phyloP scores from a whole-genome alignment of 805 yeast species.

The Debaryomyces castellii region DNA sequence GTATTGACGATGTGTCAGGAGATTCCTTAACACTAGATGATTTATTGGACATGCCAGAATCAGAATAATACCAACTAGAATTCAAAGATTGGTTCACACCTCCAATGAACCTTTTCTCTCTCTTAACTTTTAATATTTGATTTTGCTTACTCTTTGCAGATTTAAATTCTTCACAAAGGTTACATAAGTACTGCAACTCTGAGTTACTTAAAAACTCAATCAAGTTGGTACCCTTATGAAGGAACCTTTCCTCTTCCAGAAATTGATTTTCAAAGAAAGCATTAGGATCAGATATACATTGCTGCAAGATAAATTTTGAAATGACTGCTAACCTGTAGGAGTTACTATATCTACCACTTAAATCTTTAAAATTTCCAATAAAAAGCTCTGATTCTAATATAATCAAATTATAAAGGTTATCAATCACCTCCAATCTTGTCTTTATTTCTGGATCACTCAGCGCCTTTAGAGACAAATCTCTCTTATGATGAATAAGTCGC shows the following conservation, averaged over 20 bases:
- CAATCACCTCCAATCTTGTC: slow-evolving; percentile 29
- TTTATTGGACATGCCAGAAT: not conserved
- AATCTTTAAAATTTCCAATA: slow-evolving; percentile 40
- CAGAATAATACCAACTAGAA: not conserved
- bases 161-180: slow-evolving; percentile 39
- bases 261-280: slow-evolving; percentile 30
- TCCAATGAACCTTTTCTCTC: not conserved
- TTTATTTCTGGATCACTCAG: slow-evolving; percentile 12
- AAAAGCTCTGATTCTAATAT: slow-evolving; percentile 41
- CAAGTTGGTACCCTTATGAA: slow-evolving; percentile 39
- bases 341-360: slow-evolving; percentile 37
- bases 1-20: not conserved
- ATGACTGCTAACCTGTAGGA: slow-evolving; percentile 42
- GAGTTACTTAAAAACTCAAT: slow-evolving; percentile 33
- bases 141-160: slow-evolving; percentile 31
- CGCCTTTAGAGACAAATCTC: slow-evolving; percentile 23
- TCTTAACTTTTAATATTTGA: not conserved
- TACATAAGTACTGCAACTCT: slow-evolving; percentile 36
- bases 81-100: not conserved
- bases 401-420: slow-evolving; percentile 29
- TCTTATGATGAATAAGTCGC: slow-evolving; percentile 37
- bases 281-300: slow-evolving; percentile 41
- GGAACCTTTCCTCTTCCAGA: slow-evolving; percentile 22
- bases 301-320: slow-evolving; percentile 39
- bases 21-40: not conserved